Evolutionary conservation across 2,329 filamentous ascomycete species (phyloP), one percentile per base, ranked within the genome.

Genomic region (Botrytis sinoallii): DNA sequence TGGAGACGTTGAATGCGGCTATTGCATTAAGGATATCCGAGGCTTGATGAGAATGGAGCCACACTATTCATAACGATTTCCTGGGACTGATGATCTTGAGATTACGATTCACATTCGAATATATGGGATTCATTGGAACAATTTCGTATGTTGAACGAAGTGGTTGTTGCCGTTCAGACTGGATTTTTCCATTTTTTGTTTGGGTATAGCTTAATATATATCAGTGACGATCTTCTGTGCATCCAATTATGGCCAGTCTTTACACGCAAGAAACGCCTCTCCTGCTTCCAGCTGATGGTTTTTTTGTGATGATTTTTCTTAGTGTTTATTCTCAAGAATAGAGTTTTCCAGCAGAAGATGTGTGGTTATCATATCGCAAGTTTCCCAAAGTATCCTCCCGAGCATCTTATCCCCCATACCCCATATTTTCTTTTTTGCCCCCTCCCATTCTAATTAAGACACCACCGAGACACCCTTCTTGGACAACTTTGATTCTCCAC

Each of bases 1-100:
- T 81, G 72, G 69, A 72, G 16, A 75, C 66, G 38, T 75, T 80
- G n/a, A 71, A 75, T 48, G 79, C 79, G 35, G 64, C 42, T 4
- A 73, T 73, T 32, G 40, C 42, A 38, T 25, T 73, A 42, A 29
- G 38, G 20, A 69, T 73, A 12, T 40, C 40, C n/a, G 29, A 29
- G 18, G 46, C 6, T 22, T 18, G 22, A n/a, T 57, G 32, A 68
- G 6, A 18, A 44, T 42, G 10, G 25, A n/a, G 29, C 0, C 14
- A 40, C 9, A 12, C 29, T 22, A 22, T 20, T 9, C 1, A 48
- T n/a, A 22, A n/a, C 22, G 42, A 18, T 25, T 42, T 57, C 1
- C 29, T 16, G 40, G 8, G 10, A 16, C 52, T n/a, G 16, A 55
- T 8, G n/a, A 10, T n/a, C 1, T 57, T 40, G 25, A n/a, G 46